Conservation (phyloP, 148 eudicot species). For the Salicornia ramosissima region DNA sequence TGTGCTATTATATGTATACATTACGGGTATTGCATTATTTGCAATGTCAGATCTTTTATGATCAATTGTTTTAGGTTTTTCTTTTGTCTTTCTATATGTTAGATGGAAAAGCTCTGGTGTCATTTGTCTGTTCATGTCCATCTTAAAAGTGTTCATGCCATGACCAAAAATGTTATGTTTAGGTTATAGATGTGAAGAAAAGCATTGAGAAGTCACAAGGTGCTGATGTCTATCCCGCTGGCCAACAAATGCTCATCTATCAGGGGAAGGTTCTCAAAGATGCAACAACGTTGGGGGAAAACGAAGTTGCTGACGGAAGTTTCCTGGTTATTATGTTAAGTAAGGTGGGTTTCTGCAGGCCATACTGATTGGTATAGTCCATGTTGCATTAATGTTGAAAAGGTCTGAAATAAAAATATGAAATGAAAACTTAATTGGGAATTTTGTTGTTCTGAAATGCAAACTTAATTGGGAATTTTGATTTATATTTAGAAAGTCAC, state of each 20-base stretch:
- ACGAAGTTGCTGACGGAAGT: slow-evolving; percentile 59
- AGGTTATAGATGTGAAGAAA: slow-evolving; percentile 74
- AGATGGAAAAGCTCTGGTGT: not conserved
- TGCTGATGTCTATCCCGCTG: slow-evolving; percentile 58
- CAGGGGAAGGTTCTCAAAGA: slow-evolving; percentile 88
- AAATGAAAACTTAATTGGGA: not conserved
- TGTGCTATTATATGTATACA: too few relatives aligned
- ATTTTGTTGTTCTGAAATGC: not conserved
- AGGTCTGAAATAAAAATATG: not conserved
- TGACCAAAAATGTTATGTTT: slow-evolving; percentile 18
- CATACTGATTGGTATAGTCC: not conserved
- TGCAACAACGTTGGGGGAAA: slow-evolving; percentile 59
- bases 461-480: not conserved
- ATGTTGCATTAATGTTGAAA: not conserved
- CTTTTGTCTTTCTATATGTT: not conserved
- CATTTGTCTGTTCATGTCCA: not conserved
- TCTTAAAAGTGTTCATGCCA: not conserved
- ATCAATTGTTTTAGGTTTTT: not conserved
- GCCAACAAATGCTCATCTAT: slow-evolving; percentile 71
- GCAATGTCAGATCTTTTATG: not conserved
- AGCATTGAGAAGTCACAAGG: slow-evolving; percentile 61
- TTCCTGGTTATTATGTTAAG: slow-evolving; percentile 66
- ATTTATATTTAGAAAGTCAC: not conserved
- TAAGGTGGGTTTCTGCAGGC: slow-evolving; percentile 39
- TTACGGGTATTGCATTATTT: not conserved